These are phyloP conservation scores for Albizia julibrissin DNA, from an alignment of 306 rosid genomes.

Conservation along the genomic window DNA sequence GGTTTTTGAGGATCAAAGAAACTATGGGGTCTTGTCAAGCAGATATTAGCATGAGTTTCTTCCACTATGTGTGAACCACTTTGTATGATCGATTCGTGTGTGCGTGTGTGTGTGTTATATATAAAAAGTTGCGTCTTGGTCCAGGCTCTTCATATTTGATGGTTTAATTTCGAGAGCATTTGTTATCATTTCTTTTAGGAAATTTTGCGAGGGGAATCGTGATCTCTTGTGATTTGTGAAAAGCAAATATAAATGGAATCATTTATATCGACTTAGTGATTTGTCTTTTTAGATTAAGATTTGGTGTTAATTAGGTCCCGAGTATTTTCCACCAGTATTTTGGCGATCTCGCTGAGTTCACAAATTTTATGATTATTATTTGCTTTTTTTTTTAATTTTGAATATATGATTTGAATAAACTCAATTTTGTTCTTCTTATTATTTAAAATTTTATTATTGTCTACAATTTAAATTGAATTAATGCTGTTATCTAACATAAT, in stretches of 20 bases:
- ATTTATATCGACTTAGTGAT: not conserved
- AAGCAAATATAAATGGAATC: not conserved
- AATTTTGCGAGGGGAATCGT: not conserved
- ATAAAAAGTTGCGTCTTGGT: slow-evolving; percentile 14
- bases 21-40: slow-evolving; percentile 34
- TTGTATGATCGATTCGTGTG: not conserved
- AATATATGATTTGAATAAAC: not conserved
- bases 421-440: not conserved
- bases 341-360: not conserved
- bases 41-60: slow-evolving; percentile 19
- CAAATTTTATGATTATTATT: no score
- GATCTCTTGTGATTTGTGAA: not conserved
- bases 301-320: not conserved
- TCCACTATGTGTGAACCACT: slow-evolving; percentile 16
- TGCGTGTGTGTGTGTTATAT: no score
- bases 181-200: not conserved
- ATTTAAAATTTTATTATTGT: not conserved
- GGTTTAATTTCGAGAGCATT: not conserved
- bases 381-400: no score
- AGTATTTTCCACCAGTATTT: not conserved
- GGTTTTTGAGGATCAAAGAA: slow-evolving; percentile 30
- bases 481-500: not conserved
- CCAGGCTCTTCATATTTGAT: slow-evolving; percentile 22
- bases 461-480: not conserved
- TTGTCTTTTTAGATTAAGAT: not conserved